phyloP scores from a whole-genome alignment of 2,329 filamentous ascomycete genomes.

The Fusarium gaditjirri region DNA sequence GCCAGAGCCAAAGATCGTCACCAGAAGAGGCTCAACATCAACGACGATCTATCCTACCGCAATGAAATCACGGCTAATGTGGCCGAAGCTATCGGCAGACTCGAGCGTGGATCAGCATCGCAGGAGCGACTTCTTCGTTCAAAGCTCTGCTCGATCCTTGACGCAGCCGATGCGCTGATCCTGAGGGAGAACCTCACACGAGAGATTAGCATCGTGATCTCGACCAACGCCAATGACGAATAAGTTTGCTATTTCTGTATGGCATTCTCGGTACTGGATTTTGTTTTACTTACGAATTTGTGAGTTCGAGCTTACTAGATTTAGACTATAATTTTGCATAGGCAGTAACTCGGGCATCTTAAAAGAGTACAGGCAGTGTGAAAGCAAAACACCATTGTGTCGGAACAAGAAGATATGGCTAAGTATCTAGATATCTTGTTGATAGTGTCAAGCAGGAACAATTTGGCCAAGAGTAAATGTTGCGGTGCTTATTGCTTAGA shows the following conservation, averaged over 20 bases:
- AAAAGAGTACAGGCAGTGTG: background rate
- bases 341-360: background rate
- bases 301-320: background rate
- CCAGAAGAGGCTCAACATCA: background rate
- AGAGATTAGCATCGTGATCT: background rate
- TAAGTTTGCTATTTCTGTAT: background rate
- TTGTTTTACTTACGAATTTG: background rate
- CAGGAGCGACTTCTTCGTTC: background rate
- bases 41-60: background rate
- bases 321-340: background rate
- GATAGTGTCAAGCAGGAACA: background rate
- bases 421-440: background rate
- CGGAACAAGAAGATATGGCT: background rate
- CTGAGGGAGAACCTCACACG: background rate
- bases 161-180: background rate
- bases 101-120: background rate
- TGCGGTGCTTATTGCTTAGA: background rate
- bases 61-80: background rate
- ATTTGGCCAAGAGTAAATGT: background rate
- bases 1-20: background rate
- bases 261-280: background rate
- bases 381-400: background rate
- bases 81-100: background rate
- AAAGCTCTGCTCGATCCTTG: background rate
- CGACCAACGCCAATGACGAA: background rate